A percentile compares a stretch with the other conserved stretches of the same genome.
phyloP scores from a whole-genome alignment of 1,284 basidiomycete genomes.

The Naganishia cerealis region DNA sequence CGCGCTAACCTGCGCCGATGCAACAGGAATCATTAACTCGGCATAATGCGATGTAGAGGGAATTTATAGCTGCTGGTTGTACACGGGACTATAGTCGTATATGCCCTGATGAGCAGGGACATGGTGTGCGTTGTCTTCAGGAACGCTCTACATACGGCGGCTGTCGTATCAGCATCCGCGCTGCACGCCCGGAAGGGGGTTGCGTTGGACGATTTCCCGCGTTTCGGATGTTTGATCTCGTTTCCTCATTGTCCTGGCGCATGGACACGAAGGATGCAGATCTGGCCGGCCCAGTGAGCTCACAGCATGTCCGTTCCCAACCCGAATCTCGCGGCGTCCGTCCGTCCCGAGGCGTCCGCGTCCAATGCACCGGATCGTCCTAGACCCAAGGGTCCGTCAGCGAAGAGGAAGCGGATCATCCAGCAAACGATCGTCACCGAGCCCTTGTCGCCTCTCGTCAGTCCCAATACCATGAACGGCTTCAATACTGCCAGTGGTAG shows the following conservation, averaged over 20 bases:
- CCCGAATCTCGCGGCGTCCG: not conserved
- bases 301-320: not conserved
- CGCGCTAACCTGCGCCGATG: not conserved
- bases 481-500: not conserved
- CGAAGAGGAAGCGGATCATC: constrained; percentile 17
- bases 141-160: too few relatives aligned
- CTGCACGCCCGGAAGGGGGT: too few relatives aligned
- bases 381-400: constrained; percentile 10
- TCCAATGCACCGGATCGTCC: not conserved
- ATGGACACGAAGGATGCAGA: not conserved
- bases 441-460: not conserved
- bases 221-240: too few relatives aligned
- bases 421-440: constrained; percentile 11
- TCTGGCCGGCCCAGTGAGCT: not conserved
- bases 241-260: not conserved
- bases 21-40: constrained; percentile 23
- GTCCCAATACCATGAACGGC: not conserved
- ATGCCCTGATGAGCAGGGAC: not conserved
- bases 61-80: not conserved
- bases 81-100: not conserved
- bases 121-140: too few relatives aligned
- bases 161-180: too few relatives aligned
- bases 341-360: not conserved
- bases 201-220: too few relatives aligned
- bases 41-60: not conserved